phyloP scores from a whole-genome alignment of 345 rosid species.

The Nasturtium officinale region DNA sequence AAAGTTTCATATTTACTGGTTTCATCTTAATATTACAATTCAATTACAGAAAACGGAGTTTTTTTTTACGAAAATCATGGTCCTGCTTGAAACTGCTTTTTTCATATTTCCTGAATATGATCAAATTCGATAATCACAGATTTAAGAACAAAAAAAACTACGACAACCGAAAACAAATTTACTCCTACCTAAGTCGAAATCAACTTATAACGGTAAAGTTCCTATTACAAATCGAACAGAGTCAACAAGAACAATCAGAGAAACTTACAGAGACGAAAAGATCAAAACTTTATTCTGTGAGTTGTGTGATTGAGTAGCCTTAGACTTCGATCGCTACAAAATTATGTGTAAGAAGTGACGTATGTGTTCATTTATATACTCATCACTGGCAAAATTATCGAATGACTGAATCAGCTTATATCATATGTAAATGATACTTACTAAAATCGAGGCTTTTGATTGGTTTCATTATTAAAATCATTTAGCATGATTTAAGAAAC shows the following conservation, averaged over 20 bases:
- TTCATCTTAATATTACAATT: neutral
- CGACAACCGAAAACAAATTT: too few species aligned
- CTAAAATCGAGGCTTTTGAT: neutral
- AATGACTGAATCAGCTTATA: neutral
- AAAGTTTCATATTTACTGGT: neutral
- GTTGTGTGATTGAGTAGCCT: neutral
- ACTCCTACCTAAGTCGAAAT: neutral
- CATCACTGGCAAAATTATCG: neutral
- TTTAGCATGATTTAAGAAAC: constrained; percentile 13
- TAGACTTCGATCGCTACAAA: neutral
- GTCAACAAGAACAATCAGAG: neutral
- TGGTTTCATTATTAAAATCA: neutral
- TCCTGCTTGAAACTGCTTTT: constrained; percentile 21
- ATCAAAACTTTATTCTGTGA: neutral
- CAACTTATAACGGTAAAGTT: neutral
- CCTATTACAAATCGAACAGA: neutral
- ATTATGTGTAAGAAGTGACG: neutral
- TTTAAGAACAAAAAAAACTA: neutral
- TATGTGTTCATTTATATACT: too few species aligned
- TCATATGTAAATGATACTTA: neutral
- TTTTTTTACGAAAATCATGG: constrained; percentile 15
- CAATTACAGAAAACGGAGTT: neutral
- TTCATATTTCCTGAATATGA: constrained; percentile 4
- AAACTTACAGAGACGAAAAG: constrained; percentile 7
- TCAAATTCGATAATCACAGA: neutral